These are phyloP conservation scores for Ceratocystis ficicola DNA, from an alignment of 2,329 filamentous ascomycete genomes.

Conservation along the genomic window DNA sequence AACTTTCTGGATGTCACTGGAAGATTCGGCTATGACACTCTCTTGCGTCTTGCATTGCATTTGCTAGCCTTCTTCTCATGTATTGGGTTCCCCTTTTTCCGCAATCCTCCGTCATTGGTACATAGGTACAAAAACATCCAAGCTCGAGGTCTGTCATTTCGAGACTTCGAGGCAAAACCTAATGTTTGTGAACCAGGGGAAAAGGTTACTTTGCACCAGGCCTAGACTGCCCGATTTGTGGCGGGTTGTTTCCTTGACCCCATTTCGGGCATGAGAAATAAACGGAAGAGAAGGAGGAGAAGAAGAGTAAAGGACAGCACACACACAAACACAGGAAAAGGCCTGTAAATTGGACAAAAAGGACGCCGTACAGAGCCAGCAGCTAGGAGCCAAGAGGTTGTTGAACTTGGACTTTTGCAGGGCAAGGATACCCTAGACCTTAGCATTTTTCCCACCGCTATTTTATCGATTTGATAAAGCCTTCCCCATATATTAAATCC, in stretches of 20 bases:
- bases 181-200: constrained; percentile 1
- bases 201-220: background rate
- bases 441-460: background rate
- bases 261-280: too few species aligned
- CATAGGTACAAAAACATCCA: background rate
- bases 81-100: background rate
- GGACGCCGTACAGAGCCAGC: background rate
- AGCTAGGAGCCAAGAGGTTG: background rate
- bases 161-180: constrained; percentile 1
- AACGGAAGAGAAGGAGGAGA: too few species aligned
- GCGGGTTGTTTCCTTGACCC: background rate
- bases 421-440: background rate
- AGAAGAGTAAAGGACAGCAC: background rate
- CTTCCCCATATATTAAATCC: constrained; percentile 2
- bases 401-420: background rate
- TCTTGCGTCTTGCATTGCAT: background rate
- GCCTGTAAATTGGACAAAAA: background rate
- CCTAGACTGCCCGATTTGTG: background rate
- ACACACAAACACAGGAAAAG: background rate
- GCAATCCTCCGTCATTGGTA: background rate
- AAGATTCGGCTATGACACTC: background rate
- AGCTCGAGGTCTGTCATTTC: background rate
- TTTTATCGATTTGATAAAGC: background rate
- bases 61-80: background rate
- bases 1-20: background rate